Evolutionary conservation across 1,284 basidiomycete species (phyloP).

Genomic region (Lentinus polychrous): DNA sequence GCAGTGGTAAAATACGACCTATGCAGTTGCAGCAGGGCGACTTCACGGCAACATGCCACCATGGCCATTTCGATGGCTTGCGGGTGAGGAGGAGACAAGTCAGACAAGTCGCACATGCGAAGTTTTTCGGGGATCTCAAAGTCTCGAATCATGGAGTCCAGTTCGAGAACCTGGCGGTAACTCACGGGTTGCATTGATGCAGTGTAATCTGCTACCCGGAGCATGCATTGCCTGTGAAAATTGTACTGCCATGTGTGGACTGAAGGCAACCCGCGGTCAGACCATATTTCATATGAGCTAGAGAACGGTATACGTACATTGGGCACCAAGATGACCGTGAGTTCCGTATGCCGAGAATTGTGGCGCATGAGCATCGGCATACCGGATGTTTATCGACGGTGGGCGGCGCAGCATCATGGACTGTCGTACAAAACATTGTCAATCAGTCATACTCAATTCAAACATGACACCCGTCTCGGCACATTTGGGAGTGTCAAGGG

Average conservation of each 20-base stretch:
- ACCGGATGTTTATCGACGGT: conserved; percentile 21
- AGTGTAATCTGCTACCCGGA: conserved; percentile 20
- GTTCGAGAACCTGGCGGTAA: conserved; percentile 22
- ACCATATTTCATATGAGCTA: not conserved
- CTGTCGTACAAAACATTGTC: conserved; percentile 10
- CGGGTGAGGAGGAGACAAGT: conserved; percentile 16
- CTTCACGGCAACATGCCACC: conserved; percentile 45
- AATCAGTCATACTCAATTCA: not conserved
- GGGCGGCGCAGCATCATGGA: conserved; percentile 25
- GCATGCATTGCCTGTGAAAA: conserved; percentile 23
- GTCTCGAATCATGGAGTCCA: conserved; percentile 24
- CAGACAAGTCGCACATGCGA: conserved; percentile 18
- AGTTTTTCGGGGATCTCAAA: conserved; percentile 20
- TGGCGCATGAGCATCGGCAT: conserved; percentile 24
- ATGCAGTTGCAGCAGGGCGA: conserved; percentile 63
- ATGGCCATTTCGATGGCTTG: conserved; percentile 21
- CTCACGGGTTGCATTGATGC: conserved; percentile 16
- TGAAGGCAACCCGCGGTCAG: conserved; percentile 7
- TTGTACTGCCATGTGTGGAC: conserved; percentile 26
- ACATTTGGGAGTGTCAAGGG: conserved; percentile 1
- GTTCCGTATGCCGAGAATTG: conserved; percentile 7
- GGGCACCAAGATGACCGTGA: conserved; percentile 7
- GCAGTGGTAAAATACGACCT: conserved; percentile 66
- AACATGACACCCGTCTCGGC: not conserved
- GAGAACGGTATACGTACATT: conserved; percentile 13